phyloP scores from a whole-genome alignment of 2,329 filamentous ascomycete species.

The Phaeoacremonium minimum region DNA sequence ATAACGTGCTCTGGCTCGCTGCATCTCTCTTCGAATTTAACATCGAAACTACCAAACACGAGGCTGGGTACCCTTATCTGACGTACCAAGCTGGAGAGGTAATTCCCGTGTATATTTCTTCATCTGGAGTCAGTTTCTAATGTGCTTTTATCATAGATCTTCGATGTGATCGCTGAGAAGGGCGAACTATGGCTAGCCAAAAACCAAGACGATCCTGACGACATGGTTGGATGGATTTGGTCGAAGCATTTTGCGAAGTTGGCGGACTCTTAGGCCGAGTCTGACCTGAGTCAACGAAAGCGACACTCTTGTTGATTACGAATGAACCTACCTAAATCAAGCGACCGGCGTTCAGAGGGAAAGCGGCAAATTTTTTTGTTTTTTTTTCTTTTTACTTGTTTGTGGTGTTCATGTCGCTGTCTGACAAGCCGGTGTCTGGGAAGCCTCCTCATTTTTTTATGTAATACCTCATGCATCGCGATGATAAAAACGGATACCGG shows the following conservation, averaged over 20 bases:
- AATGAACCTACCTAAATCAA: no score
- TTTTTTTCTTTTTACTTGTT: background rate
- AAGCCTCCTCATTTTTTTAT: background rate
- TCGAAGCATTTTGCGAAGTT: constrained; percentile 89
- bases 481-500: background rate
- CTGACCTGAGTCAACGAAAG: background rate
- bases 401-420: background rate
- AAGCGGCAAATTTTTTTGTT: background rate
- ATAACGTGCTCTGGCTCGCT: constrained; percentile 81
- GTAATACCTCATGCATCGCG: background rate
- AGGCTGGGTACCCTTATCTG: constrained; percentile 92
- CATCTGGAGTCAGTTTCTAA: constrained; percentile 3
- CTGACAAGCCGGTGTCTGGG: background rate
- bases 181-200: constrained; percentile 96
- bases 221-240: constrained; percentile 95
- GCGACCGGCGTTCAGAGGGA: background rate
- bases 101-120: constrained; percentile 21
- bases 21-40: constrained; percentile 97
- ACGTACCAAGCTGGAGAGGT: constrained; percentile 93
- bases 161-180: constrained; percentile 91
- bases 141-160: constrained; percentile 50
- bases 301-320: background rate
- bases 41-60: constrained; percentile 85
- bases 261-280: constrained; percentile 35
- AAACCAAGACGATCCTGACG: constrained; percentile 84